Percentiles rank a stretch among this genome's conserved stretches.
phyloP scores from a whole-genome alignment of 164 flowering plant genomes.

The Tetracentron sinense region DNA sequence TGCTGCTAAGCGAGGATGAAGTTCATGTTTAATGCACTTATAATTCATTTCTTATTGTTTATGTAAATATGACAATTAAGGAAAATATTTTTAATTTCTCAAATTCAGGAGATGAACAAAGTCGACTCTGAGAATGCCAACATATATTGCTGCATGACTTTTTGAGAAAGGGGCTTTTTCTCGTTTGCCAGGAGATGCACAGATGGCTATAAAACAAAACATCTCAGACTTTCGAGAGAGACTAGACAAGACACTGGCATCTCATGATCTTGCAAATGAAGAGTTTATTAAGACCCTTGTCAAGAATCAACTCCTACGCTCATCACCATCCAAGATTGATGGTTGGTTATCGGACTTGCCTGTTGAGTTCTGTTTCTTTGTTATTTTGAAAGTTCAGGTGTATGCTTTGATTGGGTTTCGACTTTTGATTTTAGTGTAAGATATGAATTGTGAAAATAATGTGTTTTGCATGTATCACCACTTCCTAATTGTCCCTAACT shows the following conservation, averaged over 20 bases:
- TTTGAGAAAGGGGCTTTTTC: background rate
- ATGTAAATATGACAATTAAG: background rate
- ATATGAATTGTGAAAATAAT: background rate
- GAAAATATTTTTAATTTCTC: background rate
- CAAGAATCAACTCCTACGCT: conserved; percentile 49
- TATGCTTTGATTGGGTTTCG: background rate
- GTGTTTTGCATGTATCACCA: background rate
- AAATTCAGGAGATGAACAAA: conserved; percentile 9
- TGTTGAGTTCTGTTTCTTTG: conserved; percentile 1
- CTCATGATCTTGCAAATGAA: conserved; percentile 45
- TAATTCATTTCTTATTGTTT: background rate
- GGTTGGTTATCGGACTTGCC: conserved; percentile 30
- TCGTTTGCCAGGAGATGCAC: conserved; percentile 26
- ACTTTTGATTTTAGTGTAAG: background rate
- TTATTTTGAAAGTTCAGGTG: background rate
- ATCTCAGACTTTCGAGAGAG: conserved; percentile 55
- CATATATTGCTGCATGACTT: background rate
- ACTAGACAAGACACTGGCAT: conserved; percentile 67
- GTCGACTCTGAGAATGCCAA: background rate
- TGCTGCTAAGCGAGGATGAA: background rate
- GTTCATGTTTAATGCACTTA: background rate
- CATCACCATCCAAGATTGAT: conserved; percentile 31
- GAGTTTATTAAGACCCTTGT: conserved; percentile 51
- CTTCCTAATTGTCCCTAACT: background rate
- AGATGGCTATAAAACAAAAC: conserved; percentile 45